These are phyloP conservation scores for Penicillium sp. DNA, from an alignment of 2,329 filamentous ascomycete species.

Conservation along the genomic window DNA sequence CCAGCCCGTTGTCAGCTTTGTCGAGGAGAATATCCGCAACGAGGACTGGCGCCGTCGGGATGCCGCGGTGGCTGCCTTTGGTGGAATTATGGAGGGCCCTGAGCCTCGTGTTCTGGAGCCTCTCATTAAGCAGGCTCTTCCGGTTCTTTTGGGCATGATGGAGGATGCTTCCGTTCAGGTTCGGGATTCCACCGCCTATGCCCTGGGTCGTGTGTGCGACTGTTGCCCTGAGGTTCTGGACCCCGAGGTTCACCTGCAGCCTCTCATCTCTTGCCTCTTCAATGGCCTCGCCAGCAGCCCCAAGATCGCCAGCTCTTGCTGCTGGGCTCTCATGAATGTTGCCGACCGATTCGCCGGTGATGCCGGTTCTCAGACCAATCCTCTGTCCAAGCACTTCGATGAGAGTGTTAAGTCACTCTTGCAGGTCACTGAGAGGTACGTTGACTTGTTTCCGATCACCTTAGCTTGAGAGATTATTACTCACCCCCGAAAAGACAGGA, in stretches of 20 bases:
- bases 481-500: constrained; percentile 55
- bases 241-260: constrained; percentile 76
- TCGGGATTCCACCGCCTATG: constrained; percentile 93
- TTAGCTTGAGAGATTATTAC: background rate
- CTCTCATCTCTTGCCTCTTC: constrained; percentile 86
- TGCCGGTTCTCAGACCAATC: constrained; percentile 74
- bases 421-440: constrained; percentile 74
- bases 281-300: constrained; percentile 84
- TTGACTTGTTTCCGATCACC: background rate
- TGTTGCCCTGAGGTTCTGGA: constrained; percentile 91
- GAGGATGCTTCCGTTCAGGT: constrained; percentile 87
- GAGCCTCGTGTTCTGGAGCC: constrained; percentile 90
- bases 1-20: constrained; percentile 82
- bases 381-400: constrained; percentile 89
- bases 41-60: constrained; percentile 96
- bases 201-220: constrained; percentile 93
- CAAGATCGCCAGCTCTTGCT: constrained; percentile 98
- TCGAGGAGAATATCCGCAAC: constrained; percentile 84
- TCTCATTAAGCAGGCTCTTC: constrained; percentile 92
- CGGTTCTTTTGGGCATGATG: constrained; percentile 90
- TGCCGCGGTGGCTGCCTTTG: constrained; percentile 94
- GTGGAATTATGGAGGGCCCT: constrained; percentile 97
- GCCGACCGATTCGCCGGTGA: constrained; percentile 94
- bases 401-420: constrained; percentile 85
- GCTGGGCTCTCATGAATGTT: constrained; percentile 98